phyloP scores from a whole-genome alignment of 2,329 filamentous ascomycete species.

The Thermomyces lanuginosus region DNA sequence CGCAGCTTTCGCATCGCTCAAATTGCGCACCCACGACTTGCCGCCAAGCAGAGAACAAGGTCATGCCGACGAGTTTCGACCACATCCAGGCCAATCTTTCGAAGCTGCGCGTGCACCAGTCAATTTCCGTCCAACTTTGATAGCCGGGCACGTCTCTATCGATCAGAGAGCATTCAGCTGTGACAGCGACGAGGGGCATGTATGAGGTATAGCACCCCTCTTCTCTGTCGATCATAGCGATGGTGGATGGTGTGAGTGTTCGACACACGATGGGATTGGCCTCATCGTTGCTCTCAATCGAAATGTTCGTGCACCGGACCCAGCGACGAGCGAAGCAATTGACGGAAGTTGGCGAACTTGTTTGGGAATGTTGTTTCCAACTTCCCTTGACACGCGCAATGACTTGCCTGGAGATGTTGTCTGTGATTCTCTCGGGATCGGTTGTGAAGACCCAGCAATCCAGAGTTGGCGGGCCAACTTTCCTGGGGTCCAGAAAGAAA shows the following conservation, averaged over 20 bases:
- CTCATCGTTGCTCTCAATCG: constrained; percentile 9
- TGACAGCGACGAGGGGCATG: constrained; percentile 16
- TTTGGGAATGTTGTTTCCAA: constrained; percentile 27
- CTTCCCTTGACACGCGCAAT: constrained; percentile 31
- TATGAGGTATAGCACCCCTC: constrained; percentile 19
- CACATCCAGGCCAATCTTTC: constrained; percentile 18
- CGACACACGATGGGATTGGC: constrained; percentile 3
- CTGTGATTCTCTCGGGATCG: constrained; percentile 30
- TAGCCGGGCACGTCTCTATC: too few species aligned
- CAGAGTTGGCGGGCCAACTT: constrained; percentile 28
- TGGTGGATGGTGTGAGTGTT: constrained; percentile 8
- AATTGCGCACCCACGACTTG: constrained; percentile 4
- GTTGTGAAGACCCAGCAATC: constrained; percentile 44
- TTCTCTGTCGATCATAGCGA: constrained; percentile 7
- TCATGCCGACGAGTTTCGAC: constrained; percentile 12
- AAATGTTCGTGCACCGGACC: constrained; percentile 9
- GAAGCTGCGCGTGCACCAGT: constrained; percentile 15
- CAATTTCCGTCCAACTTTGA: too few species aligned
- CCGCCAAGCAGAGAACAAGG: constrained; percentile 16
- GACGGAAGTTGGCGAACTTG: constrained; percentile 8
- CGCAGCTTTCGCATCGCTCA: constrained; percentile 15
- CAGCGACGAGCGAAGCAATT: constrained; percentile 18
- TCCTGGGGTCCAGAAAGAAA: constrained; percentile 42
- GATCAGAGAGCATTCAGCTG: constrained; percentile 9
- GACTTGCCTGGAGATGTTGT: constrained; percentile 30